Percentiles rank a stretch among this genome's conserved stretches.
phyloP scores from a whole-genome alignment of 2,329 filamentous ascomycete species.

The Hawksworthiomyces lignivorus region DNA sequence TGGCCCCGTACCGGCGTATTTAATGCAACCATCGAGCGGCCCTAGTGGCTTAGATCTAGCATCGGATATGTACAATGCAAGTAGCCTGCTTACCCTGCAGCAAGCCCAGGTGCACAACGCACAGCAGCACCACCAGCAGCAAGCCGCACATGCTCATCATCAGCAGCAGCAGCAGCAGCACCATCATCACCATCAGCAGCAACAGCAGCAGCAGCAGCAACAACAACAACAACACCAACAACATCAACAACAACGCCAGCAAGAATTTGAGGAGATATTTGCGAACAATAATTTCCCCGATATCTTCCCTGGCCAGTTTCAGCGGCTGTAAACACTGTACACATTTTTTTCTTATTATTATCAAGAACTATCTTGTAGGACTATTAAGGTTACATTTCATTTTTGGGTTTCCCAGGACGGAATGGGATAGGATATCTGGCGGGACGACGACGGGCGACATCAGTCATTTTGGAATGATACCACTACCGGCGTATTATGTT shows the following conservation, averaged over 20 bases:
- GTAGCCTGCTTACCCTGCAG: slow-evolving; percentile 12
- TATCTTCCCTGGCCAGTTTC: slow-evolving; percentile 7
- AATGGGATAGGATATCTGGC: no score
- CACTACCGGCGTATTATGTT: no score
- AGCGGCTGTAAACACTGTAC: not conserved
- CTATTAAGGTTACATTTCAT: no score
- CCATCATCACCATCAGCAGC: slow-evolving; percentile 2
- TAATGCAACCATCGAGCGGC: slow-evolving; percentile 11
- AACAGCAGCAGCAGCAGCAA: slow-evolving; percentile 4
- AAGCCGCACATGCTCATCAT: not conserved
- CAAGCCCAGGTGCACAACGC: slow-evolving; percentile 8
- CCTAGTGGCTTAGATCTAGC: slow-evolving; percentile 10
- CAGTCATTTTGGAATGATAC: slow-evolving; percentile 30
- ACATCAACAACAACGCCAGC: slow-evolving; percentile 5
- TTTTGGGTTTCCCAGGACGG: no score
- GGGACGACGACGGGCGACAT: no score
- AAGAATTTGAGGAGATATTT: slow-evolving; percentile 7
- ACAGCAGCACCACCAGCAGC: slow-evolving; percentile 10
- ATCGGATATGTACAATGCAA: slow-evolving; percentile 13
- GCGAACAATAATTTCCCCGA: slow-evolving; percentile 3
- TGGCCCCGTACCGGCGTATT: slow-evolving; percentile 42
- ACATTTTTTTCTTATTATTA: not conserved
- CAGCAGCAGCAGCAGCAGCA: slow-evolving; percentile 4
- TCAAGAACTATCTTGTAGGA: no score
- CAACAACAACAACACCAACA: slow-evolving; percentile 2